Percentiles rank a stretch among this genome's conserved stretches.
phyloP scores from a whole-genome alignment of 768 basidiomycete genomes.

The Tricholoma matsutake region DNA sequence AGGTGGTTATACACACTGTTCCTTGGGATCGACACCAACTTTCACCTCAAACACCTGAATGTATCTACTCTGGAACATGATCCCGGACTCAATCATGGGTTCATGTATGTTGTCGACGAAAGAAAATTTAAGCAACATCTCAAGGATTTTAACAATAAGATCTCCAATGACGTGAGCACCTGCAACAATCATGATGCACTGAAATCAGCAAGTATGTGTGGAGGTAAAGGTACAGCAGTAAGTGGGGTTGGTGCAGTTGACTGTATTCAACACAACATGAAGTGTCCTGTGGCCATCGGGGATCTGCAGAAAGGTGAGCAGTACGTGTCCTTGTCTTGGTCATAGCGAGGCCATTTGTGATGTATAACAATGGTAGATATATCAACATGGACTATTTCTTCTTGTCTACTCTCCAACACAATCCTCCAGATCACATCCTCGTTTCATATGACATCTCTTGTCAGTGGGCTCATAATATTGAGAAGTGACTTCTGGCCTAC shows the following conservation, averaged over 20 bases:
- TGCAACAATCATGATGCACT: no score
- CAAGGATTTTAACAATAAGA: no score
- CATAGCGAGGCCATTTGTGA: background rate
- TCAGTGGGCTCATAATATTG: no score
- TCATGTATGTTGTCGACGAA: no score
- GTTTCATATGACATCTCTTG: conserved; percentile 27
- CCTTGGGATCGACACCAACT: no score
- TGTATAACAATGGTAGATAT: background rate
- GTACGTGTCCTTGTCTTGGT: background rate
- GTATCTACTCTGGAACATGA: conserved; percentile 13
- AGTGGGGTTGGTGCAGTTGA: no score
- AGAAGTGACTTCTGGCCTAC: conserved; percentile 10
- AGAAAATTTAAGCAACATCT: conserved; percentile 9
- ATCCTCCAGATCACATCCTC: conserved; percentile 6
- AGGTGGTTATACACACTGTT: no score
- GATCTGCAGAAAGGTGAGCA: no score
- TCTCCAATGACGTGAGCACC: no score
- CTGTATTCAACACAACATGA: conserved; percentile 17
- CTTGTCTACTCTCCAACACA: conserved; percentile 16
- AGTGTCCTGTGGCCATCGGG: conserved; percentile 5
- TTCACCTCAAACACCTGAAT: conserved; percentile 19
- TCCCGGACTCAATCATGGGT: no score
- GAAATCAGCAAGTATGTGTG: no score
- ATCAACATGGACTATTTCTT: conserved; percentile 29
- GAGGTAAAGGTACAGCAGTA: conserved; percentile 12